Conservation (phyloP, 2,329 filamentous ascomycete species). For the Fusarium paranaense region DNA sequence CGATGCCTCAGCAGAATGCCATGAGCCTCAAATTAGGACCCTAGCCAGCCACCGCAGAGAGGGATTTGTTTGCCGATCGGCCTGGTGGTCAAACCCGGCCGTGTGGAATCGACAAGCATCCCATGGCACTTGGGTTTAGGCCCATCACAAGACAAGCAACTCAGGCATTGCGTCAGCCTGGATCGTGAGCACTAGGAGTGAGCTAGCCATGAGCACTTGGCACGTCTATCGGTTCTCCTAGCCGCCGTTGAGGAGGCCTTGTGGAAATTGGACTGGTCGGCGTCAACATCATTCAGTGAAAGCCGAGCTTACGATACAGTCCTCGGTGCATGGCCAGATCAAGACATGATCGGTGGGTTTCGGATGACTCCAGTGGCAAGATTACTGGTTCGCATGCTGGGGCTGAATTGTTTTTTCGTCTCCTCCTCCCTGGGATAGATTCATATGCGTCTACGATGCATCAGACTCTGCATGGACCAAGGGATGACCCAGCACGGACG, state of each 20-base stretch:
- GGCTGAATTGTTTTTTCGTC: conserved; percentile 26
- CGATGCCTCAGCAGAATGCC: not conserved
- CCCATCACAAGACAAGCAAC: conserved; percentile 40
- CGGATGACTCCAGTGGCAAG: conserved; percentile 24
- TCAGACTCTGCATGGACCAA: conserved; percentile 34
- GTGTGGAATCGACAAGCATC: conserved; percentile 34
- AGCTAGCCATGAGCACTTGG: conserved; percentile 33
- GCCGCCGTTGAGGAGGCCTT: conserved; percentile 28
- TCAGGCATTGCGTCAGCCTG: conserved; percentile 41
- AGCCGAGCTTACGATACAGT: not conserved
- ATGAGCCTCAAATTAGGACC: conserved; percentile 37
- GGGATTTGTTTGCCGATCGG: conserved; percentile 18
- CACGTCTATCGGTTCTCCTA: conserved; percentile 23
- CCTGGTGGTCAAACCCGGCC: conserved; percentile 22
- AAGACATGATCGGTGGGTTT: conserved; percentile 5
- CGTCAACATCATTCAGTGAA: not conserved
- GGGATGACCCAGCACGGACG: conserved; percentile 32
- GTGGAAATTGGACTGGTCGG: conserved; percentile 36
- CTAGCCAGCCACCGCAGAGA: conserved; percentile 18
- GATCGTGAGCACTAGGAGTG: conserved; percentile 36
- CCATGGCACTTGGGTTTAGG: conserved; percentile 36
- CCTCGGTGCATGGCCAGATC: not conserved
- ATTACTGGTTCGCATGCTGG: conserved; percentile 35
- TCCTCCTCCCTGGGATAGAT: conserved; percentile 17
- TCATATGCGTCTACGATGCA: conserved; percentile 16